Conservation (phyloP, 306 rosid species). For the Leucaena leucocephala region DNA sequence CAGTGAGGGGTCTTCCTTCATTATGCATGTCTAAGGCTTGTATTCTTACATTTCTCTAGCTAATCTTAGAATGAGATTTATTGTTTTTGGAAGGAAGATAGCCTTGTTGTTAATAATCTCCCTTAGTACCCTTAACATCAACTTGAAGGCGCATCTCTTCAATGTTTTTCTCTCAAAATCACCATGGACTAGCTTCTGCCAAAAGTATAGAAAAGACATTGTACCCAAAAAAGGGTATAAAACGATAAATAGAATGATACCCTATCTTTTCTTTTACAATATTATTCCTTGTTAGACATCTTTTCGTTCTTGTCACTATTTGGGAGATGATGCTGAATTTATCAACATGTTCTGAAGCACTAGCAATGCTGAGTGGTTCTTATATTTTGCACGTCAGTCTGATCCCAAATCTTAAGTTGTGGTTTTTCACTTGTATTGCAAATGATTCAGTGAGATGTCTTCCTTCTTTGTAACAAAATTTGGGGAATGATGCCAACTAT, state of each 20-base stretch:
- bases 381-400: no score
- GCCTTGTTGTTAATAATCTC: background rate
- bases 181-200: background rate
- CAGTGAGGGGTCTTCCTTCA: background rate
- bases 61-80: background rate
- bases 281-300: background rate
- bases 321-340: slow-evolving; percentile 37
- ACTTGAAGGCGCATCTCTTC: background rate
- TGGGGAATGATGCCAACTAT: slow-evolving; percentile 24
- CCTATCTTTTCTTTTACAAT: background rate
- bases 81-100: background rate
- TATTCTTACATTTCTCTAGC: background rate
- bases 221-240: no score
- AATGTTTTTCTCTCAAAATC: background rate
- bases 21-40: slow-evolving; percentile 16
- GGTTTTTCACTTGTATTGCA: background rate
- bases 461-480: background rate
- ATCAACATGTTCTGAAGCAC: background rate
- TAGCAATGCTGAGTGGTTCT: slow-evolving; percentile 30
- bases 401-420: background rate
- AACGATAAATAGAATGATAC: background rate
- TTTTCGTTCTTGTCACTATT: background rate
- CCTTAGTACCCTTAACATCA: background rate
- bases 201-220: background rate
- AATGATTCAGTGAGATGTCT: background rate